These are phyloP conservation scores for Peziza echinospora DNA, from an alignment of 495 filamentous ascomycete genomes.

Conservation along the genomic window DNA sequence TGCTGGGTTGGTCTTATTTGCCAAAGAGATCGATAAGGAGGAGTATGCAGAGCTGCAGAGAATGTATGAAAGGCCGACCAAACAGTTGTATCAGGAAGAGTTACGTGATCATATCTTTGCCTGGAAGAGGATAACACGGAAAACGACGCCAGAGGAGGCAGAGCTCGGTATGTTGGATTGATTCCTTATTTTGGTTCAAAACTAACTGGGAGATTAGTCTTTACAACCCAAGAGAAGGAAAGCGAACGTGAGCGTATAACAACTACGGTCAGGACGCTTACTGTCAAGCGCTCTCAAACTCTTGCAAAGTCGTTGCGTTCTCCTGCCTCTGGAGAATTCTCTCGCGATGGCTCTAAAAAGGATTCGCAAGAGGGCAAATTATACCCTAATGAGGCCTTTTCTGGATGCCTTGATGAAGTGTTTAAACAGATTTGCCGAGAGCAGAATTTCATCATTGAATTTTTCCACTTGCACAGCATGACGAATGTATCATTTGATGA, in stretches of 20 bases:
- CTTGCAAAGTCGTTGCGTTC: constrained; percentile 57
- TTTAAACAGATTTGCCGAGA: constrained; percentile 63
- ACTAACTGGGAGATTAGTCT: no score
- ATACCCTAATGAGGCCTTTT: constrained; percentile 64
- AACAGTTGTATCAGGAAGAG: constrained; percentile 56
- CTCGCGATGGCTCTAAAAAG: constrained; percentile 43
- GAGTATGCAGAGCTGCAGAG: constrained; percentile 64
- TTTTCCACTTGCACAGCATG: constrained; percentile 72
- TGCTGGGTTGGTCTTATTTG: constrained; percentile 63
- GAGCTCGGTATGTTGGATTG: constrained; percentile 30
- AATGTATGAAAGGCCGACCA: constrained; percentile 56
- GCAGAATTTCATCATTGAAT: constrained; percentile 84
- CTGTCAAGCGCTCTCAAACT: constrained; percentile 67
- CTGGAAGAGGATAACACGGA: constrained; percentile 66
- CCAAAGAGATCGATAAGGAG: constrained; percentile 52
- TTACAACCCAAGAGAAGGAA: constrained; percentile 71
- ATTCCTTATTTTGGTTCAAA: neutral
- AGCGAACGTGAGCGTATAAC: constrained; percentile 43
- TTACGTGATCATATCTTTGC: constrained; percentile 56
- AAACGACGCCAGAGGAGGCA: constrained; percentile 60
- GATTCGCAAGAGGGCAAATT: constrained; percentile 44
- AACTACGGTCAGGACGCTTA: constrained; percentile 67
- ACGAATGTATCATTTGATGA: constrained; percentile 63
- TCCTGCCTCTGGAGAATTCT: constrained; percentile 41
- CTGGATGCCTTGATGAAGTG: constrained; percentile 54